Conservation (phyloP, 495 filamentous ascomycete genomes). For the Margaritispora aquatica region DNA sequence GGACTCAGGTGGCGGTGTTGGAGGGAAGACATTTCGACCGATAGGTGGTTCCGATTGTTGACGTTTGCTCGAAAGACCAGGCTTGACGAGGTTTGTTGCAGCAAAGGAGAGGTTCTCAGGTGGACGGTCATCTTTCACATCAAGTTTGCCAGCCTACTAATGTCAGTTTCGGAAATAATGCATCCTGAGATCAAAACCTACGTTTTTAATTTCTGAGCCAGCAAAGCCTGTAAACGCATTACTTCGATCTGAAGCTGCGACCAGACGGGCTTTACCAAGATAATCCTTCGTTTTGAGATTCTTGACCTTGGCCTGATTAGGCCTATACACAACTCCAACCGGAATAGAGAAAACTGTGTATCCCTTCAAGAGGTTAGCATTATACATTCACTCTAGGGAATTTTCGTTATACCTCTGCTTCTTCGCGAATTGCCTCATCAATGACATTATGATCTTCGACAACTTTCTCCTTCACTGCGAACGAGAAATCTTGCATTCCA, state of each 20-base stretch:
- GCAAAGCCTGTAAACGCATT: slow-evolving; percentile 74
- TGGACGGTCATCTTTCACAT: slow-evolving; percentile 62
- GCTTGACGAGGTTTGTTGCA: slow-evolving; percentile 84
- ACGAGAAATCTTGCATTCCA: slow-evolving; percentile 86
- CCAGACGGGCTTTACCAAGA: slow-evolving; percentile 84
- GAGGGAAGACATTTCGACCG: slow-evolving; percentile 84
- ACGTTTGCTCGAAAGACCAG: slow-evolving; percentile 66
- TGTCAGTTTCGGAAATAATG: too few relatives aligned
- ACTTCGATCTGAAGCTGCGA: slow-evolving; percentile 79
- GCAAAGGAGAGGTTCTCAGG: slow-evolving; percentile 80
- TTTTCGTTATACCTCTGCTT: slow-evolving; percentile 66
- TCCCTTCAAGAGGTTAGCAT: slow-evolving; percentile 47
- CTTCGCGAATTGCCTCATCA: slow-evolving; percentile 88
- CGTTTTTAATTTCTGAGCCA: slow-evolving; percentile 66
- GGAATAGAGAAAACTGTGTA: slow-evolving; percentile 99
- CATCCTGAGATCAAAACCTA: slow-evolving; percentile 26
- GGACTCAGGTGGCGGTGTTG: slow-evolving; percentile 92
- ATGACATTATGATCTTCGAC: slow-evolving; percentile 96
- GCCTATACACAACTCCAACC: slow-evolving; percentile 88
- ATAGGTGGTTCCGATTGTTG: slow-evolving; percentile 85
- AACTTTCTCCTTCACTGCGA: slow-evolving; percentile 92
- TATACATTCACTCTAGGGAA: background rate
- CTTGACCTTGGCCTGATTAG: slow-evolving; percentile 96
- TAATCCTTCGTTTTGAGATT: slow-evolving; percentile 97
- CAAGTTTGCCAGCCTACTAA: slow-evolving; percentile 21